Percentiles rank a stretch among this genome's conserved stretches.
Conservation (phyloP, 495 filamentous ascomycete species). For the Hypoxylon fuscum region DNA sequence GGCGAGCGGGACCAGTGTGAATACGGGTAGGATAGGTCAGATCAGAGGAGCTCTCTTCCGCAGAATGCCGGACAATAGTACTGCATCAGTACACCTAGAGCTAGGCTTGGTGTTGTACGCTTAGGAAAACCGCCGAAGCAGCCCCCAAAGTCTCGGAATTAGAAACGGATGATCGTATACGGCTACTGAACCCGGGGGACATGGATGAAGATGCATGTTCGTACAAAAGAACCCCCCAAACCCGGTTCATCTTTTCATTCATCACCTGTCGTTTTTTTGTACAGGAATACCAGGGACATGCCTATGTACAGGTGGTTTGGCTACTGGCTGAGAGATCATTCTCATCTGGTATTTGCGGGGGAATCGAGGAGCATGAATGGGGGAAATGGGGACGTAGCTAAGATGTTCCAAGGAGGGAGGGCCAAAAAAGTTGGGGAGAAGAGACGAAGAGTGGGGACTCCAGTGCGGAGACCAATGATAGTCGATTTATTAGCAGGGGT, state of each 20-base stretch:
- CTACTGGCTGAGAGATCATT: conserved; percentile 8
- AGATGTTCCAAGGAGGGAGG: too few relatives aligned
- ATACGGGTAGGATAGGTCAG: conserved; percentile 10
- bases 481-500: not conserved
- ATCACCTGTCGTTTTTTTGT: conserved; percentile 16
- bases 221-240: not conserved
- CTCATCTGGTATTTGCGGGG: conserved; percentile 28
- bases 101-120: not conserved
- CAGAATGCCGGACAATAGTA: conserved; percentile 7
- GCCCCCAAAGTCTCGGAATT: too few relatives aligned
- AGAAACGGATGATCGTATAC: not conserved
- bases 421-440: conserved; percentile 32
- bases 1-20: not conserved
- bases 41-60: conserved; percentile 4
- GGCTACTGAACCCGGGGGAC: not conserved
- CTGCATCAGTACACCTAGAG: not conserved
- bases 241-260: not conserved
- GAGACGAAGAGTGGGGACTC: conserved; percentile 1
- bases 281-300: too few relatives aligned
- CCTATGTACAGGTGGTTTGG: not conserved
- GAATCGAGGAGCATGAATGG: conserved; percentile 15
- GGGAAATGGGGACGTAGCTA: not conserved
- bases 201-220: not conserved
- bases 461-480: conserved; percentile 39
- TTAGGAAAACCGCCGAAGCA: too few relatives aligned